A percentile compares a stretch with the other conserved stretches of the same genome.
These are phyloP conservation scores for Populus tomentosa DNA, from an alignment of 441 rosid species.

Conservation along the genomic window DNA sequence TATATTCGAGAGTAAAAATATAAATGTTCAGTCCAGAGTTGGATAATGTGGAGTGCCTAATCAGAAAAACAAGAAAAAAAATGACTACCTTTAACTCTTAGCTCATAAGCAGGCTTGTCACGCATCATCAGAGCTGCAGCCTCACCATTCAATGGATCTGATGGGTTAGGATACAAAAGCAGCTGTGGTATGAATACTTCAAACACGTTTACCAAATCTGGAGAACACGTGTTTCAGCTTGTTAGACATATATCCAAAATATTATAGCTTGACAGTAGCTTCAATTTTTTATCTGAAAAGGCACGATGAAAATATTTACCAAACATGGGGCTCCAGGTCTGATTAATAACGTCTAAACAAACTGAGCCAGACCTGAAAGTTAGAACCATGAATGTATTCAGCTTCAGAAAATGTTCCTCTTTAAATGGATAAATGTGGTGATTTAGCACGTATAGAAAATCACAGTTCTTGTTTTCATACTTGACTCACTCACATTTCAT, in stretches of 20 bases:
- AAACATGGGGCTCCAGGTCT: slow-evolving; percentile 98
- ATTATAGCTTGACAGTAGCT: not conserved
- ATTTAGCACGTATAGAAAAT: not conserved
- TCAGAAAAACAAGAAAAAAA: not conserved
- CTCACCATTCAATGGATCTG: slow-evolving; percentile 94
- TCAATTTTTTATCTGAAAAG: not conserved
- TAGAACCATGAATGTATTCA: slow-evolving; percentile 6
- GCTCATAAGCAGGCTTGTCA: slow-evolving; percentile 76
- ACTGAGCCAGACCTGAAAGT: slow-evolving; percentile 86
- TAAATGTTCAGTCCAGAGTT: not conserved
- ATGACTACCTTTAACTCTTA: slow-evolving; percentile 70
- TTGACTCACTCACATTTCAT: slow-evolving; percentile 57
- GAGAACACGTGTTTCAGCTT: slow-evolving; percentile 11
- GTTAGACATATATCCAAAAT: slow-evolving; percentile 4
- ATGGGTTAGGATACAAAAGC: slow-evolving; percentile 90
- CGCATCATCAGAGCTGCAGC: slow-evolving; percentile 94
- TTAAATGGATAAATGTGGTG: slow-evolving; percentile 1
- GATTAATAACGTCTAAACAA: slow-evolving; percentile 94
- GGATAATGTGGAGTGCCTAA: not conserved
- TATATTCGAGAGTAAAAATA: not conserved
- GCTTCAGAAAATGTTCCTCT: slow-evolving; percentile 7
- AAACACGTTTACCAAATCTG: slow-evolving; percentile 94
- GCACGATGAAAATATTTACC: slow-evolving; percentile 39
- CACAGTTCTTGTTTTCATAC: not conserved
- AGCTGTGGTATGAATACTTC: slow-evolving; percentile 97